Base-by-base conservation (phyloP, 805 yeast genomes). In the Candida boidinii region DNA sequence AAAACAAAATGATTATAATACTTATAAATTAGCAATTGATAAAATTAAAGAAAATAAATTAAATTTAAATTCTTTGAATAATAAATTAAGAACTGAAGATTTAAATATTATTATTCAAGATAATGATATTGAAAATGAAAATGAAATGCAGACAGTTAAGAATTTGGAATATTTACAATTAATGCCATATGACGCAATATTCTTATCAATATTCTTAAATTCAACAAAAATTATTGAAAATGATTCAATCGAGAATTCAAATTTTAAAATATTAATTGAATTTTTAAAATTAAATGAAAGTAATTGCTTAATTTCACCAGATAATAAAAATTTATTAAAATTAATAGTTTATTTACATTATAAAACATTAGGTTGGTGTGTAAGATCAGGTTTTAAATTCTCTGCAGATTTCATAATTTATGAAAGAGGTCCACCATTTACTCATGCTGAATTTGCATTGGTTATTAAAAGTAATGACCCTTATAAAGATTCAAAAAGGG, bases 291-390 rank as follows among this genome's bases (percentile, higher is more conserved):
- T 23, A 4, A 42, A 38, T 13, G 29, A 33, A 11, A 28, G 25
- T n/a, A 23, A 23, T 24, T 51, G 45, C 8, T 29, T 21, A 10
- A 22, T 39, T 11, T 28, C 36, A 26, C 55, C 54, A 27, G 62
- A 45, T 36, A 60, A 54, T 29, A 37, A 46, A 17, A 74, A 79
- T 39, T 45, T 81, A 2, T 41, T 66, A 2, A 66, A 70, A 29
- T 90, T 82, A 46, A 76, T 75, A 5, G 88, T 73, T 1, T 90
- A 88, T 48, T 94, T 86, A 49, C 87, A 90, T 52, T 88, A 76
- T 56, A 68, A 94, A 33, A 78, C 95, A 0, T 66, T 74, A 17
- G 96, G 96, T 0, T 92, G 97, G 96, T 90, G 96, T 62, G 92
- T 80, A 3, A 67, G 94, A 37, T 73, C 88, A 1, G 98, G 97